Evolutionary conservation across 306 rosid species (phyloP), one percentile per base, ranked within the genome.

Genomic region (Benincasa hispida): DNA sequence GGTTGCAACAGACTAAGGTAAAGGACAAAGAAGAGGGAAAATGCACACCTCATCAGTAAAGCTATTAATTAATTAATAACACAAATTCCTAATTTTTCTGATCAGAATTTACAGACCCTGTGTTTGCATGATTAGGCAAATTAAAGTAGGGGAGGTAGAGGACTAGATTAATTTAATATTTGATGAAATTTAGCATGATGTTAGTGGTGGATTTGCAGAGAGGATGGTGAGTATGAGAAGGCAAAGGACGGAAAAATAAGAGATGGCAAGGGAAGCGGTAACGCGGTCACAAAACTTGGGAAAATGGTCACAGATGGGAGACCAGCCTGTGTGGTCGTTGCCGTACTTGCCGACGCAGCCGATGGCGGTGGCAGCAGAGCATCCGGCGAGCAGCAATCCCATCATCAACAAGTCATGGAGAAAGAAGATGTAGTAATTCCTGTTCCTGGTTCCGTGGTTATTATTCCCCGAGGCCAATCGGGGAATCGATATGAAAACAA

Each of bases 301-400:
- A 12, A 87, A 84, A 28, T 82, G 58, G 21, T 82, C 81, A 78
- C 93, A 87, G 30, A 89, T 84, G 6, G 91, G 87, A 0, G 77
- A 14, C 89, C 93, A 89, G 13, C 89, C 88, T 0, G 87, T 8
- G 67, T 84, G 88, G 50, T 34, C n/a, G 51, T 85, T 87, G 58
- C 91, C 93, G 60, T 84, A 75, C 79, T 50, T 65, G 22, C 93
- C 93, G 37, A 89, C 83, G 56, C 57, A 80, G 66, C 89, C 91
- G 35, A 81, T 83, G 0, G 91, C 89, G 1, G 86, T 85, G 3
- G 86, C 88, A 2, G 91, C 84, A 14, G 85, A 84, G 32, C 89
- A 85, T 66, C 89, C 89, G 11, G 81, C 78, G 42, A 81, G 57
- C 58, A 82, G 60, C 77, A 89, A 18, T 7, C 8, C 51, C 81